Base-by-base conservation (phyloP, 139 green algal genomes). In the Haematococcus lacustris region DNA sequence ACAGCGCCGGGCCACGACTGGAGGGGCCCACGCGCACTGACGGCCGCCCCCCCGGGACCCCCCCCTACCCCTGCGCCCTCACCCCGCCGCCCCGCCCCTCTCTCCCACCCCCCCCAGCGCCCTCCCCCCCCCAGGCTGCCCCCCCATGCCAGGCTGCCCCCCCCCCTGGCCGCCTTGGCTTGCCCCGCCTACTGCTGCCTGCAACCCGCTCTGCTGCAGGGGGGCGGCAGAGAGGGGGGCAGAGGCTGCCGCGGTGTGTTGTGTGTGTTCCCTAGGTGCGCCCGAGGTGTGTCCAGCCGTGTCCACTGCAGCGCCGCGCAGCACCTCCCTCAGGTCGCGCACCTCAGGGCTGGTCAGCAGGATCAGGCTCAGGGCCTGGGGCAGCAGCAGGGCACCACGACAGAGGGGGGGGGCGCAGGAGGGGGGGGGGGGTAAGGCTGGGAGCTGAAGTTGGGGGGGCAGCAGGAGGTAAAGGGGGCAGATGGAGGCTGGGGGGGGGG, bases 281-380 rank as follows among this genome's bases (percentile, higher is more conserved):
- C 25, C 32, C 6, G 62, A 17, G 34, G 30, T 41, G 34, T n/a
- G n/a, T n/a, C n/a, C n/a, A n/a, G n/a, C n/a, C n/a, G n/a, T n/a
- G n/a, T n/a, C n/a, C n/a, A n/a, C 66, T 26, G 51, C 68, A 0
- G 85, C 75, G 1, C 70, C 66, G 9, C 71, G 51, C 33, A 90
- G 76, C 38, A 62, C 41, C 66, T 85, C 75, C 0, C 85, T 74
- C 61, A 88, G 72, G 30, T 77, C 71, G 1, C 79, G 71, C 68
- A 93, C 83, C 82, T 98, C 93, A 1, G 85, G 78, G n/a, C 86
- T 87, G 0, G 93, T 97, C 26, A 98, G 81, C 68, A 98, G 82
- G 66, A 98, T 94, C 32, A 98, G 84, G 78, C 95, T 95, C 39
- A 98, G 82, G 3, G 91, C 91, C 81, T 95, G 89, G 51, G 37